Conservation (phyloP, 495 filamentous ascomycete genomes). For the Neurospora africana region DNA sequence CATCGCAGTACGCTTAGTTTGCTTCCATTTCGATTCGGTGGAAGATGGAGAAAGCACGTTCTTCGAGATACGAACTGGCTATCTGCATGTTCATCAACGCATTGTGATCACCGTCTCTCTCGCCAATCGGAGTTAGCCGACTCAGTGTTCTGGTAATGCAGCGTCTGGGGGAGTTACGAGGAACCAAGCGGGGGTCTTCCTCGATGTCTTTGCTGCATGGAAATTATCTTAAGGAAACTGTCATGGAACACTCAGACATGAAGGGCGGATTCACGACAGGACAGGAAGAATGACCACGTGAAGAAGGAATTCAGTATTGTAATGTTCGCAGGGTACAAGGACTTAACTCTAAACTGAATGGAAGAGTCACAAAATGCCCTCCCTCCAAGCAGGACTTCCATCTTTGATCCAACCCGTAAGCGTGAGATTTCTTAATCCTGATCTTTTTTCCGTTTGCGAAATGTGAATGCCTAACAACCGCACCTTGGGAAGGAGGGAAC, state of each 20-base stretch:
- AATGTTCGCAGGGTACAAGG: too few relatives aligned
- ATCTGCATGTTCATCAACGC: too few relatives aligned
- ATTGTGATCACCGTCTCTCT: too few relatives aligned
- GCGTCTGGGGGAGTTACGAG: too few relatives aligned
- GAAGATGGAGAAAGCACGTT: too few relatives aligned
- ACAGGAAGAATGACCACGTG: background rate
- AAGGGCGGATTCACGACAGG: background rate
- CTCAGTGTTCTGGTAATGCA: too few relatives aligned
- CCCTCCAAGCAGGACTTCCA: background rate
- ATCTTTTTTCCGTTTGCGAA: background rate
- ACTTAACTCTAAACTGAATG: too few relatives aligned
- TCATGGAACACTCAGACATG: background rate
- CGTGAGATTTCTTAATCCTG: background rate
- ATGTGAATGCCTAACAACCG: background rate
- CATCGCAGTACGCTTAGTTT: too few relatives aligned
- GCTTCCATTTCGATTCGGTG: too few relatives aligned
- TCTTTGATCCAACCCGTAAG: background rate
- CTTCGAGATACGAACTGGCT: too few relatives aligned
- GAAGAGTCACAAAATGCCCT: background rate
- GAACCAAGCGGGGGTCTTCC: background rate
- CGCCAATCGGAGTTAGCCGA: too few relatives aligned
- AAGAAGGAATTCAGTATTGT: background rate
- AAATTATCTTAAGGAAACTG: background rate
- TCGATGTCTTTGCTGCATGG: background rate
- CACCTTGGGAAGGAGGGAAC: background rate